Evolutionary conservation across 2,329 filamentous ascomycete genomes (phyloP), one percentile per base, ranked within the genome.

Genomic region (Capronia americana): DNA sequence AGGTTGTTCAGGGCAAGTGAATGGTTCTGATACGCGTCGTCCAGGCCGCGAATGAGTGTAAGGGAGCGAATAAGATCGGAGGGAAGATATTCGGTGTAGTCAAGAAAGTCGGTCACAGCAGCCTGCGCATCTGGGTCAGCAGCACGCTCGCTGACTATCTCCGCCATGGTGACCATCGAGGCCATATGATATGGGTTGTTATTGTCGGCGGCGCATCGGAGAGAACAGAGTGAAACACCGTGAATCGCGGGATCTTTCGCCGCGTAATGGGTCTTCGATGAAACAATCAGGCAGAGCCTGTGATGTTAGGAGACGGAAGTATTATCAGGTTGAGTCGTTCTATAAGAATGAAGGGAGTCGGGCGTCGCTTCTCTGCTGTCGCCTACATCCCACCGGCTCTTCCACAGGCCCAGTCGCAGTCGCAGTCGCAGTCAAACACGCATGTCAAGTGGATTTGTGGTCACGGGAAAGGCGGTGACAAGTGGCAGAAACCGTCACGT

Each of bases 81-180:
- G 38, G 87, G 87, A 64, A 88, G 87, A 80, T 88, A 88, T 77
- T 90, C 87, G 69, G 87, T 90, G 77, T 89, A 90, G 76, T 89
- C 87, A 65, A 89, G 85, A 76, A 87, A 90, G 76, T 90, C 87
- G 70, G 86, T 88, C 54, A 90, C 85, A 28, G 87, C 88, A 38
- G 86, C 85, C 74, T 89, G 86, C 64, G 87, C 85, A 73, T 90
- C 87, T 38, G 87, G 87, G 74, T 89, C 87, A 62, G 83, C 82
- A 60, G 83, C 78, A 63, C 77, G 76, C 57, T 80, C 77, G 69
- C 79, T 79, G 44, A 77, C 76, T 60, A 78, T 77, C 63, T 80
- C 78, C 55, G 78, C 76, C 79, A 81, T 80, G 23, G 70, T 74
- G 48, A 70, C 66, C 71, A 75, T 75, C 34, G 64, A 61, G 59